These are phyloP conservation scores for Polyporus arcularius DNA, from an alignment of 768 basidiomycete species.

Conservation along the genomic window DNA sequence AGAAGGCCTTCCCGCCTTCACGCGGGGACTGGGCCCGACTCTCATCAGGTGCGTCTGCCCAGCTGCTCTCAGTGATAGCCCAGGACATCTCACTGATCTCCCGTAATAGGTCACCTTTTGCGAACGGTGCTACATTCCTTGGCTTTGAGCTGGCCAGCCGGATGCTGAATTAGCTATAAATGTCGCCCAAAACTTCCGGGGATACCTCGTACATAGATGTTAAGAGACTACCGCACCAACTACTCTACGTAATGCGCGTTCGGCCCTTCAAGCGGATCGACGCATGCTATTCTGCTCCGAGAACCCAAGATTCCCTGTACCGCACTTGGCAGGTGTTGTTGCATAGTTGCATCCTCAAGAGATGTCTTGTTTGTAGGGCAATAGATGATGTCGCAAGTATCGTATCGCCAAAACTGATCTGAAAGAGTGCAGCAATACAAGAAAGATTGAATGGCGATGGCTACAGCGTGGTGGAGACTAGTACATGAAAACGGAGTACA, in stretches of 20 bases:
- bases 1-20: slow-evolving; percentile 86
- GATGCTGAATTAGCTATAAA: slow-evolving; percentile 44
- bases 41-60: slow-evolving; percentile 70
- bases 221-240: slow-evolving; percentile 6
- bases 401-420: not conserved
- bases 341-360: not conserved
- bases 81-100: not conserved
- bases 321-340: too few species aligned
- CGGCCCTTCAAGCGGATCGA: not conserved
- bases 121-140: slow-evolving; percentile 95
- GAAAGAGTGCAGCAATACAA: not conserved
- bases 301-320: too few species aligned
- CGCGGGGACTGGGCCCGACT: slow-evolving; percentile 88
- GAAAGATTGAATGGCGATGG: not conserved
- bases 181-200: not conserved
- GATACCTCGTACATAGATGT: slow-evolving; percentile 1
- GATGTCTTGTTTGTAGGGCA: not conserved
- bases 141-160: slow-evolving; percentile 94
- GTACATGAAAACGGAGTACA: not conserved
- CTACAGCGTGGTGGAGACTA: not conserved
- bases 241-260: slow-evolving; percentile 7
- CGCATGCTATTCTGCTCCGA: not conserved
- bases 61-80: not conserved
- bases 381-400: not conserved
- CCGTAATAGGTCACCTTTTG: slow-evolving; percentile 78